Percentiles rank a stretch among this genome's conserved stretches.
phyloP scores from a whole-genome alignment of 495 filamentous ascomycete genomes.

The Usnea hakonensis region DNA sequence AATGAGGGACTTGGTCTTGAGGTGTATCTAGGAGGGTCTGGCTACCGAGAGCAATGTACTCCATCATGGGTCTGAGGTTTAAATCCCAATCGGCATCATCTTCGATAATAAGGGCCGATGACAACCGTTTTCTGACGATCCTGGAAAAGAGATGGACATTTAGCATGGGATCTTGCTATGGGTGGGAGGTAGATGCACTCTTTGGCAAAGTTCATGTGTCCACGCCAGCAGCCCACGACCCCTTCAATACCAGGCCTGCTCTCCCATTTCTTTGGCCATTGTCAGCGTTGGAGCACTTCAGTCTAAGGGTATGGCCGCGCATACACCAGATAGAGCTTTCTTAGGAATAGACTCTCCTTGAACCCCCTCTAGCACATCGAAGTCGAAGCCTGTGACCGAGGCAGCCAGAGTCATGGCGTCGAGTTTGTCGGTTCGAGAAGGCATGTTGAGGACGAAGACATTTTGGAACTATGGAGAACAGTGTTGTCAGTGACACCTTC shows the following conservation, averaged over 20 bases:
- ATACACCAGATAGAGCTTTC: constrained; percentile 30
- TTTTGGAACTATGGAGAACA: constrained; percentile 43
- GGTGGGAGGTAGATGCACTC: constrained; percentile 5
- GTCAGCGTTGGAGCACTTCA: neutral
- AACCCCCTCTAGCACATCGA: constrained; percentile 51
- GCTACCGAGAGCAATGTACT: constrained; percentile 37
- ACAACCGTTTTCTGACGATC: constrained; percentile 36
- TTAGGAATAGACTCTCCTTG: constrained; percentile 35
- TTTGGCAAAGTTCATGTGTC: constrained; percentile 31
- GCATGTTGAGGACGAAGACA: constrained; percentile 55
- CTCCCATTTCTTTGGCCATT: constrained; percentile 4
- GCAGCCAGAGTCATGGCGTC: constrained; percentile 51
- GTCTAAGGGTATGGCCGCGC: constrained; percentile 1
- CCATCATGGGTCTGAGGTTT: constrained; percentile 40
- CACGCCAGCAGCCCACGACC: constrained; percentile 32
- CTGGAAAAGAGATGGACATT: constrained; percentile 9
- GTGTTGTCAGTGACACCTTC: neutral
- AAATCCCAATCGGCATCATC: constrained; percentile 55
- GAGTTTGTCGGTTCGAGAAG: constrained; percentile 52
- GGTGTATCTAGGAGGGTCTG: constrained; percentile 32
- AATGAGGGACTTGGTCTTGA: constrained; percentile 24
- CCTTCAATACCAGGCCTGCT: constrained; percentile 11
- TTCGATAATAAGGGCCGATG: constrained; percentile 46
- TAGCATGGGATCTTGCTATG: constrained; percentile 5
- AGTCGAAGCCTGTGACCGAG: constrained; percentile 41